A percentile compares a stretch with the other conserved stretches of the same genome.
Evolutionary conservation across 108 stramenopile species (phyloP).

Genomic region (Fragilariopsis cylindrus): DNA sequence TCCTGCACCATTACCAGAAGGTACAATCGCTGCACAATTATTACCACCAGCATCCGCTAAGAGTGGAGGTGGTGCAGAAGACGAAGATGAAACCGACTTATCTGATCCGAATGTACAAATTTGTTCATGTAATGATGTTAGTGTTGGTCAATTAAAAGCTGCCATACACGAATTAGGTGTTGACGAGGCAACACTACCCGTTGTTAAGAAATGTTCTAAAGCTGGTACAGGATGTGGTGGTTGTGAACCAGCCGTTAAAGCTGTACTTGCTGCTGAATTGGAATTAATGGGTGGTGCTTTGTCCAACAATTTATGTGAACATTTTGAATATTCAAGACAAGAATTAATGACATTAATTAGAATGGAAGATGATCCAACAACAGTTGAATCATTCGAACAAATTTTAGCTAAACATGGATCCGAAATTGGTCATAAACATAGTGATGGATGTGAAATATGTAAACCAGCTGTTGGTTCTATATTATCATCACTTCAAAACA

Average conservation of each 20-base stretch:
- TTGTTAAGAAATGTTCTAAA: conserved; percentile 82
- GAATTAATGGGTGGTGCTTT: conserved; percentile 81
- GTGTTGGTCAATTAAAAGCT: conserved; percentile 65
- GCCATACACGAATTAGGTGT: conserved; percentile 80
- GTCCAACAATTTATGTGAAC: conserved; percentile 87
- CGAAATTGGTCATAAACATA: conserved; percentile 27
- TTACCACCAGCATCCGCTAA: conserved; percentile 69
- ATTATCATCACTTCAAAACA: conserved; percentile 85
- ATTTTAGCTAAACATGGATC: conserved; percentile 78
- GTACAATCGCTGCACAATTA: conserved; percentile 60
- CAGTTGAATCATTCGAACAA: conserved; percentile 83
- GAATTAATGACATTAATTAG: conserved; percentile 88
- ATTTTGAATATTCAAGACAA: conserved; percentile 83
- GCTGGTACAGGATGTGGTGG: conserved; percentile 95
- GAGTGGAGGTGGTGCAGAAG: conserved; percentile 43
- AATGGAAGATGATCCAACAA: conserved; percentile 61
- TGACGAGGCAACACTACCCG: conserved; percentile 63
- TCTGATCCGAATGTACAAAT: conserved; percentile 79
- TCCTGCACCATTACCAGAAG: conserved; percentile 55
- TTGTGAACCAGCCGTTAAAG: conserved; percentile 89
- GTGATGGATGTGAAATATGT: conserved; percentile 92
- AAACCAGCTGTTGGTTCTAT: conserved; percentile 88
- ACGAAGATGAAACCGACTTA: conserved; percentile 50
- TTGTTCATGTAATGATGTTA: conserved; percentile 94
- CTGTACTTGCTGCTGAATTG: conserved; percentile 71